Base-by-base conservation (phyloP, 768 basidiomycete species). In the Macrolepiota albuminosa region DNA sequence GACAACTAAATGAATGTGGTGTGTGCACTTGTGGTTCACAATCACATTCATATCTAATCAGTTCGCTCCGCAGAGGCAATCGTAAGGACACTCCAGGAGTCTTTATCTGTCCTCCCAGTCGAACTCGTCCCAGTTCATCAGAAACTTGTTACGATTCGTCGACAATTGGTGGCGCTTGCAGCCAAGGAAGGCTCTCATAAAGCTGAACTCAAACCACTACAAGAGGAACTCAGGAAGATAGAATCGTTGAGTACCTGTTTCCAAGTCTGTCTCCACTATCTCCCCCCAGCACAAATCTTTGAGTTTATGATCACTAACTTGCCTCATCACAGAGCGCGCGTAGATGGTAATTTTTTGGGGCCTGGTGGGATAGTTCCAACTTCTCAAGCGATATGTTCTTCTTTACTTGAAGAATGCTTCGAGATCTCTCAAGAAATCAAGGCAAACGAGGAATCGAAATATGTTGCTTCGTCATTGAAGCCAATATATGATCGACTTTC, bases 381-480 rank as follows among this genome's bases (percentile, higher is more conserved):
- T 46, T 95, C 95, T 3, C 95, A 98, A 74, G 93, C 94, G 1
- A 76, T 97, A 14, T 90, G 95, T 62, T 89, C 91, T 0, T 95
- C 95, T 0, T 78, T 98, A 50, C 81, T 99, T 6, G 97, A 99
- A 75, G 94, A 96, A 68, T 95, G 93, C 71, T 99, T 98, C 71
- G 95, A 98, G 57, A 89, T 98, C 59, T 77, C 85, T 24, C 94
- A 98, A 71, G 95, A 98, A 72, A 95, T 99, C 77, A 89, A 91
- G 65, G 95, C 95, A 4, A 82, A 91, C 62, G 93, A 97, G 64
- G 93, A 96, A 48, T 90, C 88, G 24, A 91, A 88, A 77, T 85
- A 95, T 69, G 91, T 98, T 21, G 83, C 91, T 1, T 84, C 85
- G 18, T 87, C 89, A 2, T 81, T 97, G 54, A 92, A 93, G 68